Conservation (phyloP, 371 early-diverging fungal genomes). For the Paraphysoderma sedebokerense region DNA sequence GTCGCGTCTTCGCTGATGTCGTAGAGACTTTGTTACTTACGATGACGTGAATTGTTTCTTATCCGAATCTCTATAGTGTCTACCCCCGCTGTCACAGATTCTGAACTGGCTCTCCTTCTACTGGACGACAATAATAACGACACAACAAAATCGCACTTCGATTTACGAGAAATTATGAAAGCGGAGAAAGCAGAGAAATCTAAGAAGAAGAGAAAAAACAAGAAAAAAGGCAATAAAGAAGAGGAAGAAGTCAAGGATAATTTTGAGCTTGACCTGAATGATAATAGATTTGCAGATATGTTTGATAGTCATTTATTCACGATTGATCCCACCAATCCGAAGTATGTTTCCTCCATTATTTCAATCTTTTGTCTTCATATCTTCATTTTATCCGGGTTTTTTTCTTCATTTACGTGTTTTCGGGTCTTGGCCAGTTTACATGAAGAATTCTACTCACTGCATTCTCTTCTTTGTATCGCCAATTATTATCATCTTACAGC, state of each 20-base stretch:
- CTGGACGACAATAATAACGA: conserved; percentile 36
- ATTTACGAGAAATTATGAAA: conserved; percentile 73
- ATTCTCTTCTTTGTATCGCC: no score
- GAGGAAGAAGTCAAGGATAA: conserved; percentile 36
- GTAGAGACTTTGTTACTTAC: conserved; percentile 34
- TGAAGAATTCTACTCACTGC: no score
- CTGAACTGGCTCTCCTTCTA: conserved; percentile 72
- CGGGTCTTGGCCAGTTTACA: no score
- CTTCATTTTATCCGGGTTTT: no score
- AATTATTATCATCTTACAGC: no score
- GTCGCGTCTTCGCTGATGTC: conserved; percentile 25
- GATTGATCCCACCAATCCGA: conserved; percentile 87
- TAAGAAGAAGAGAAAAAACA: conserved; percentile 30
- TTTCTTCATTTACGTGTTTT: no score
- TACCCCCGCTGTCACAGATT: no score
- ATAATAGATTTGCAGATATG: conserved; percentile 72
- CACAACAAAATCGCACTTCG: conserved; percentile 39
- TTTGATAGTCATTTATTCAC: conserved; percentile 75
- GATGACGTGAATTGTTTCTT: no score
- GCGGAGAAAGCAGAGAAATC: conserved; percentile 50
- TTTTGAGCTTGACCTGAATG: conserved; percentile 65
- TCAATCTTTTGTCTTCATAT: no score
- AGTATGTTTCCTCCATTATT: no score
- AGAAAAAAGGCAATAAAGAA: conserved; percentile 25
- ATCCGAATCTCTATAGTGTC: no score